phyloP scores from a whole-genome alignment of 257 asterid genomes.

The Lycium barbarum region DNA sequence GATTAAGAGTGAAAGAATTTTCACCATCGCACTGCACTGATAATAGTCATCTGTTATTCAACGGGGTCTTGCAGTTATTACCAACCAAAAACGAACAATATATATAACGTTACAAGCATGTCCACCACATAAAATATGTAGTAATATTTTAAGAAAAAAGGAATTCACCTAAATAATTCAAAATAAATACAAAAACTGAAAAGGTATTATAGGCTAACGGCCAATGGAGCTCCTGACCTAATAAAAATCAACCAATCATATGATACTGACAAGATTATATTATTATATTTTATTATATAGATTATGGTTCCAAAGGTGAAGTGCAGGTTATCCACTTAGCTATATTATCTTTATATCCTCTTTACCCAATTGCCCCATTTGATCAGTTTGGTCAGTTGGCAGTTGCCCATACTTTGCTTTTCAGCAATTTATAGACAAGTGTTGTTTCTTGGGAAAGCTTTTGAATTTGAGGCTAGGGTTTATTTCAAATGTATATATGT shows the following conservation, averaged over 20 bases:
- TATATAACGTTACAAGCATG: too few species aligned
- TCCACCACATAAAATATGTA: too few species aligned
- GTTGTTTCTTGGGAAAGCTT: background rate
- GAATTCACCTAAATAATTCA: background rate
- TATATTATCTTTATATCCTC: background rate
- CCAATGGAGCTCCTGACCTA: background rate
- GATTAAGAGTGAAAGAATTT: background rate
- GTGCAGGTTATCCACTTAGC: constrained; percentile 1
- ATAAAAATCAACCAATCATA: background rate
- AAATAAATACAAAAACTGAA: background rate
- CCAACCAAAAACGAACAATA: too few species aligned
- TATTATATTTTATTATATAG: background rate
- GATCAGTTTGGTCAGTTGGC: constrained; percentile 15
- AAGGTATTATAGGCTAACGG: background rate
- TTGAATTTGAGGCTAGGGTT: constrained; percentile 17
- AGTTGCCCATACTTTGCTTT: constrained; percentile 22
- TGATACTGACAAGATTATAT: background rate
- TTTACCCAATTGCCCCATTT: background rate
- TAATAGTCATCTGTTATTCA: background rate
- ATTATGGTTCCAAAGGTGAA: background rate
- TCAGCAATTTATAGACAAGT: background rate
- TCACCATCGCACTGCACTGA: background rate
- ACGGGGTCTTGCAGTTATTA: too few species aligned
- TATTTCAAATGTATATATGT: background rate
- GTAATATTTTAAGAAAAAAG: background rate